Conservation (phyloP, 306 rosid species). For the Glycine tomentella region DNA sequence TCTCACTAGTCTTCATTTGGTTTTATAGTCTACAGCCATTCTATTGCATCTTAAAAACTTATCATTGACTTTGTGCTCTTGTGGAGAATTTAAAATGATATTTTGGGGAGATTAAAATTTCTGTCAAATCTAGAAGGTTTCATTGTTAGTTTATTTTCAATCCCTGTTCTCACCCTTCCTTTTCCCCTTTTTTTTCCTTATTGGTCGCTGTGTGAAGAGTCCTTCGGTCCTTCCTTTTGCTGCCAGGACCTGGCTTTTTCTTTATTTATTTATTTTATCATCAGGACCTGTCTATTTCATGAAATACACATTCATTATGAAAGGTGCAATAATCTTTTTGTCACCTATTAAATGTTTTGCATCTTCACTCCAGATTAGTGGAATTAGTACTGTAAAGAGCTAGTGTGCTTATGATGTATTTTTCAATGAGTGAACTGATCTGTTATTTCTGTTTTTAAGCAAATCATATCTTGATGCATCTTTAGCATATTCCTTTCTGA, state of each 20-base stretch:
- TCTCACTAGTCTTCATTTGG: constrained; percentile 5
- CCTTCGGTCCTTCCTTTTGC: neutral
- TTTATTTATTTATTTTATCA: too few species aligned
- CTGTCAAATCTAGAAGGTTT: constrained; percentile 22
- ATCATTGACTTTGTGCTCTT: constrained; percentile 5
- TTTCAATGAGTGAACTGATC: neutral
- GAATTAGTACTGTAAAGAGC: constrained; percentile 3
- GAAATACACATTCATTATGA: neutral
- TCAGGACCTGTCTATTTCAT: neutral
- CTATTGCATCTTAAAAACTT: constrained; percentile 16
- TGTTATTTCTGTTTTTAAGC: constrained; percentile 18
- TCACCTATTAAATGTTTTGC: constrained; percentile 1
- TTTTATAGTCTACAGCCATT: neutral
- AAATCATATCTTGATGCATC: neutral
- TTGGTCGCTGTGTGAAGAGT: constrained; percentile 3
- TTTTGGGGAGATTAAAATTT: neutral
- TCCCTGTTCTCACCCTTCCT: neutral
- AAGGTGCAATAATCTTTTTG: neutral
- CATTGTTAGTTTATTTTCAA: neutral
- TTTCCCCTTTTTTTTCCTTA: neutral
- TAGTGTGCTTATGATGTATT: neutral
- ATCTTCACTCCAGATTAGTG: constrained; percentile 18
- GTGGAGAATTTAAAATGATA: constrained; percentile 27
- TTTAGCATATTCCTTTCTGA: constrained; percentile 28
- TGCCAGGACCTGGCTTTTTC: neutral